Evolutionary conservation across 805 yeast genomes (phyloP).

Genomic region (Starmerella vaccinii): DNA sequence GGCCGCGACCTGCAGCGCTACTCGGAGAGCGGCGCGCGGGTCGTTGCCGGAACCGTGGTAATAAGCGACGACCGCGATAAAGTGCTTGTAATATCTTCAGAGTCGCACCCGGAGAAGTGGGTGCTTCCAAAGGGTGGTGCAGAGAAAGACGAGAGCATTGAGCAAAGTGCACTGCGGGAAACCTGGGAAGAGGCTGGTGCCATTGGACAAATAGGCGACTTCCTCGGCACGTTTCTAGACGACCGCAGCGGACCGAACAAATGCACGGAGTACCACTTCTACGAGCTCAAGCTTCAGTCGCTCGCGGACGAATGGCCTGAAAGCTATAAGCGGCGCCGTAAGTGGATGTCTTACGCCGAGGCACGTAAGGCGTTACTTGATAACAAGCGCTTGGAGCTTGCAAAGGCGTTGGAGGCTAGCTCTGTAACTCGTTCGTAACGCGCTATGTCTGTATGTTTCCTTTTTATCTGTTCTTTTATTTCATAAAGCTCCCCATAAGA

Average conservation of each 20-base stretch:
- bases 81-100: constrained; percentile 71
- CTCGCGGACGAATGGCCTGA: constrained; percentile 73
- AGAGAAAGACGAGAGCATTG: constrained; percentile 61
- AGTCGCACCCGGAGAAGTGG: constrained; percentile 62
- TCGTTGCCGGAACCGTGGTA: constrained; percentile 89
- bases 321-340: constrained; percentile 44
- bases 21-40: constrained; percentile 56
- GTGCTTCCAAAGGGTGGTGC: constrained; percentile 94
- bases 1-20: constrained; percentile 37
- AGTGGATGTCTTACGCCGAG: constrained; percentile 48
- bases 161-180: constrained; percentile 63
- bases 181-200: constrained; percentile 99
- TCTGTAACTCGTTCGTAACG: constrained; percentile 3
- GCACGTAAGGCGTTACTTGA: constrained; percentile 29
- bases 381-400: constrained; percentile 29
- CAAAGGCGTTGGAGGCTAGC: constrained; percentile 26
- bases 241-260: constrained; percentile 40
- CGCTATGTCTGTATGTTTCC: not conserved
- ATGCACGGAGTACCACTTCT: constrained; percentile 76
- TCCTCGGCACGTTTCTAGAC: constrained; percentile 61
- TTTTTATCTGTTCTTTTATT: not conserved
- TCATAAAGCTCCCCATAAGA: constrained; percentile 61
- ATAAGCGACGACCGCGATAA: constrained; percentile 45
- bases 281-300: constrained; percentile 54
- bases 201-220: constrained; percentile 46